Conservation (phyloP, 441 rosid genomes). For the Arabidopsis lyrata region DNA sequence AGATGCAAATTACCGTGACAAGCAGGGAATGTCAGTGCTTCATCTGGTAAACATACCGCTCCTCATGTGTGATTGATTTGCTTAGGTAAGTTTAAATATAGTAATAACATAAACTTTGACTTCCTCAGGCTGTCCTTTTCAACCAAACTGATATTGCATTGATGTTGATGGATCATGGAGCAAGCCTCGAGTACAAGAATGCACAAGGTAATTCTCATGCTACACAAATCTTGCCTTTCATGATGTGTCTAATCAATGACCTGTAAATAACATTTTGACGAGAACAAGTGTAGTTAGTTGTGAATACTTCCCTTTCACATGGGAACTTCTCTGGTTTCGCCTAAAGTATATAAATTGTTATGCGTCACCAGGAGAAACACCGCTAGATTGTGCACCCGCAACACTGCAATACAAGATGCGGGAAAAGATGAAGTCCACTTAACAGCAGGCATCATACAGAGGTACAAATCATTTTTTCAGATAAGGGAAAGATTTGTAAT, state of each 20-base stretch:
- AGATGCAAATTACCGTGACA: slow-evolving; percentile 93
- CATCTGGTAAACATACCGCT: slow-evolving; percentile 61
- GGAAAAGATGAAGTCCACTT: slow-evolving; percentile 51
- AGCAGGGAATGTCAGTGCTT: slow-evolving; percentile 88
- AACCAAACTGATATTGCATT: slow-evolving; percentile 83
- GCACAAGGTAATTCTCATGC: slow-evolving; percentile 68
- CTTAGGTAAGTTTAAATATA: background rate
- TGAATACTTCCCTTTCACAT: background rate
- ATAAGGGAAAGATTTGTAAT: slow-evolving; percentile 10
- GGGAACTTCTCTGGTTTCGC: background rate
- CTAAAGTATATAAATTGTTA: slow-evolving; percentile 1
- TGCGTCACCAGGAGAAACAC: slow-evolving; percentile 70
- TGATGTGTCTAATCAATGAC: background rate
- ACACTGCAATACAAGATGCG: slow-evolving; percentile 90
- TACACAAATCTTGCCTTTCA: slow-evolving; percentile 20
- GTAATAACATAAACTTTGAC: slow-evolving; percentile 20
- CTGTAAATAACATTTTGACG: background rate
- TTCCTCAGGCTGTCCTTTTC: slow-evolving; percentile 79
- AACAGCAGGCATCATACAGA: background rate
- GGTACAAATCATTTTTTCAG: slow-evolving; percentile 10
- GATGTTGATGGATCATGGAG: slow-evolving; percentile 83
- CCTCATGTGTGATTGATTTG: slow-evolving; percentile 24
- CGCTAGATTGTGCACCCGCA: slow-evolving; percentile 90
- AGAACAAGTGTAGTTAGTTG: slow-evolving; percentile 5
- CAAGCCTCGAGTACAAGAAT: slow-evolving; percentile 78